phyloP scores from a whole-genome alignment of 2,329 filamentous ascomycete genomes.

The Colletotrichum musicola region DNA sequence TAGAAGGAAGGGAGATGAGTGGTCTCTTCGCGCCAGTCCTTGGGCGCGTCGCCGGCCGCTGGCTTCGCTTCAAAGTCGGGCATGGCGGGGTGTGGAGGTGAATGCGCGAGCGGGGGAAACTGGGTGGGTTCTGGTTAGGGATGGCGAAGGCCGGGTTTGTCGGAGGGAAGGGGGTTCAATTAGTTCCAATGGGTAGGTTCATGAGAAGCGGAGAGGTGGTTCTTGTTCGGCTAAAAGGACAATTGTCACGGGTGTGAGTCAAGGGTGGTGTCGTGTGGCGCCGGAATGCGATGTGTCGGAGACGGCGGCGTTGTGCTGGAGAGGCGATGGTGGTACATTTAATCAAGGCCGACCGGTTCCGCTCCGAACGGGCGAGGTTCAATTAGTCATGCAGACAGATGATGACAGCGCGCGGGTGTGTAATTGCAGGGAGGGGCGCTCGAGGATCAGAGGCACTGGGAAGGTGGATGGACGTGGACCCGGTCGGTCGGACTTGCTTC shows the following conservation, averaged over 20 bases:
- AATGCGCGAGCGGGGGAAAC: neutral
- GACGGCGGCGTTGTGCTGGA: slow-evolving; percentile 1
- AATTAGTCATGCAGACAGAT: slow-evolving; percentile 36
- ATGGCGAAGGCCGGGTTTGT: neutral
- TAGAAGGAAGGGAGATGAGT: slow-evolving; percentile 61
- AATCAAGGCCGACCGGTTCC: slow-evolving; percentile 32
- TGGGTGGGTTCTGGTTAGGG: slow-evolving; percentile 1
- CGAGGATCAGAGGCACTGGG: too few species aligned
- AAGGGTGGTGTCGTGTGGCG: neutral
- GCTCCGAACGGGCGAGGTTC: slow-evolving; percentile 31
- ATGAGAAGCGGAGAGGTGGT: neutral
- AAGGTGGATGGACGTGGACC: too few species aligned
- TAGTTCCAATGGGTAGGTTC: slow-evolving; percentile 9
- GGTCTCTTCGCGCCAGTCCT: slow-evolving; percentile 48
- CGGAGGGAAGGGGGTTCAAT: neutral
- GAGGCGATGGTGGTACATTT: slow-evolving; percentile 4
- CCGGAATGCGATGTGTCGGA: neutral
- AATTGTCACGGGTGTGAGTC: neutral
- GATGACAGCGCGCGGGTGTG: slow-evolving; percentile 2
- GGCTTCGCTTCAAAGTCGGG: slow-evolving; percentile 44
- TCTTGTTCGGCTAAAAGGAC: neutral
- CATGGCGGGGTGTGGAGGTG: slow-evolving; percentile 31
- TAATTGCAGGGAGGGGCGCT: too few species aligned
- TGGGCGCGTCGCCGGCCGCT: slow-evolving; percentile 35
- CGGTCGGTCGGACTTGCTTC: slow-evolving; percentile 7